Conservation (phyloP, 306 rosid genomes). For the Vigna unguiculata region DNA sequence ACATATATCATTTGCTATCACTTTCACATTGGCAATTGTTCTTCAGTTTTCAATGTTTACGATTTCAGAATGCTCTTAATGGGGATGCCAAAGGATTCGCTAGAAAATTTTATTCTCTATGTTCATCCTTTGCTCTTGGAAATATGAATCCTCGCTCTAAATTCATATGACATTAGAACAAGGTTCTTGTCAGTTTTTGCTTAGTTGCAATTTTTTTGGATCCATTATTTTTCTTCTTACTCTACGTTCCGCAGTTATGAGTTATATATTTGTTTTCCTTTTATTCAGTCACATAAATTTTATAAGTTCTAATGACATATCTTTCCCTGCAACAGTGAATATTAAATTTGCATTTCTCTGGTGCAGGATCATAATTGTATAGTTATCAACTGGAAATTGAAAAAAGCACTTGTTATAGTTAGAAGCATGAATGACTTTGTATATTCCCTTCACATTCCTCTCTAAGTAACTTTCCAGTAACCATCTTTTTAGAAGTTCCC, state of each 20-base stretch:
- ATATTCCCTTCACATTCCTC: conserved; percentile 72
- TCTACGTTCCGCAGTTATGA: conserved; percentile 54
- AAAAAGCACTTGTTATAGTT: conserved; percentile 59
- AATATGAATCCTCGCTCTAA: conserved; percentile 83
- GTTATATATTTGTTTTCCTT: conserved; percentile 9
- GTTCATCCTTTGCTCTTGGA: conserved; percentile 63
- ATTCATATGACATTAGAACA: conserved; percentile 71
- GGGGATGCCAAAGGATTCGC: conserved; percentile 82
- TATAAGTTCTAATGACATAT: neutral
- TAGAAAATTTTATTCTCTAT: conserved; percentile 54
- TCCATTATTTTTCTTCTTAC: conserved; percentile 78
- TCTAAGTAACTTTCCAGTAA: conserved; percentile 61
- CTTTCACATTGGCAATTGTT: neutral
- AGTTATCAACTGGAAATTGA: conserved; percentile 48
- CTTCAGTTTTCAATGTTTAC: conserved; percentile 34
- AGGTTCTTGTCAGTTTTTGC: conserved; percentile 71
- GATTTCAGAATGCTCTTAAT: conserved; percentile 71
- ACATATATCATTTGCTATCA: conserved; percentile 1
- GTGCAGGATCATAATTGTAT: conserved; percentile 62
- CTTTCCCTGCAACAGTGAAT: neutral
- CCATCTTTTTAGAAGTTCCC: neutral
- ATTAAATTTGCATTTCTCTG: conserved; percentile 16
- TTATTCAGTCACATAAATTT: neutral
- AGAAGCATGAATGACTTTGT: conserved; percentile 79
- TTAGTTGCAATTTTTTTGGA: conserved; percentile 76